Conservation (phyloP, 257 asterid genomes). For the Solanum gracilifrons region DNA sequence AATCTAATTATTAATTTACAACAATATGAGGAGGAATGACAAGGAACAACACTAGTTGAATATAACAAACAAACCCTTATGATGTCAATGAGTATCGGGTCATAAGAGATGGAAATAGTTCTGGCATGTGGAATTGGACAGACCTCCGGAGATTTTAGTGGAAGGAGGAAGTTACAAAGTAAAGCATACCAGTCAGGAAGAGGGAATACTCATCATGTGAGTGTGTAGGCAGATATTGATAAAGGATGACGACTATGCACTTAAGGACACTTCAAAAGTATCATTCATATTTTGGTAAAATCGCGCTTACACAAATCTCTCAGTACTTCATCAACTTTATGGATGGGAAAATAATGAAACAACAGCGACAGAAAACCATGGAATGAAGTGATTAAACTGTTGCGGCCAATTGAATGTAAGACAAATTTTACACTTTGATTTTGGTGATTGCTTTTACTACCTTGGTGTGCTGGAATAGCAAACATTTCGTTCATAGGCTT, state of each 20-base stretch:
- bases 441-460: neutral
- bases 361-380: neutral
- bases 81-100: neutral
- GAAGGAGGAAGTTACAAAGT: neutral
- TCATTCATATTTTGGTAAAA: neutral
- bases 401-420: neutral
- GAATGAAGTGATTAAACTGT: neutral
- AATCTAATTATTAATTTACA: neutral
- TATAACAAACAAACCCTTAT: neutral
- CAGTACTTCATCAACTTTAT: neutral
- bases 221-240: neutral
- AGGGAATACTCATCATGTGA: neutral
- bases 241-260: neutral
- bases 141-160: neutral
- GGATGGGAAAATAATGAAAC: neutral
- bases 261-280: neutral
- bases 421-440: neutral
- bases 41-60: neutral
- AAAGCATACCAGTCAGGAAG: neutral
- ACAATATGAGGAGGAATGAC: neutral
- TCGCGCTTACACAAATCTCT: neutral
- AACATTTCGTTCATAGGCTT: neutral
- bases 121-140: neutral
- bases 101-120: neutral
- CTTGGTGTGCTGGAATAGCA: neutral